Base-by-base conservation (phyloP, 108 stramenopile genomes). In the Cyclotella sp. region DNA sequence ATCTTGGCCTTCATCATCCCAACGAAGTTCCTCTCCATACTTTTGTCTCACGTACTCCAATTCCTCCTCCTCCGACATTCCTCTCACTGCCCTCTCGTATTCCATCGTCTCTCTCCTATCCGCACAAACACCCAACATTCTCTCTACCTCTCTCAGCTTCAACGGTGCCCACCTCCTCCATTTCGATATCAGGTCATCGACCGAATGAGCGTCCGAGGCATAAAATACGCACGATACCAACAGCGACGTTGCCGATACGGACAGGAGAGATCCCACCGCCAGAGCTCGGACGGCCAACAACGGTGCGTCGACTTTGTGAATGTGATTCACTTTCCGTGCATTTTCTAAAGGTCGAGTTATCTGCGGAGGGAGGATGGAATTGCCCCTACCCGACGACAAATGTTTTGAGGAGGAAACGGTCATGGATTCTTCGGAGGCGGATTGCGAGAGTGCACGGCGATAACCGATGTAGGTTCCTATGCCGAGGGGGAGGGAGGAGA, bases 21-120 rank as follows among this genome's bases (percentile, higher is more conserved):
- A 78, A 60, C 72, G 62, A 55, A 70, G 30, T 49, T 86, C 79
- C 26, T 75, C 74, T 28, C 87, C 72, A 53, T 90, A 88, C 62
- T 72, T 86, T 39, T 84, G 71, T 29, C 77, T 83, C 5, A 89
- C 65, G 61, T 90, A 92, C 7, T 88, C 75, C 68, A 84, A 57
- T 55, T 92, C 91, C 60, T 94, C 87, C 30, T 94, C 87, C 69
- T 88, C 89, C 14, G 89, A 80, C 93, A 94, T 94, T 15, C 78
- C 68, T 53, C 77, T 84, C 15, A 85, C 84, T 16, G 84, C 90
- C 11, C 73, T 46, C 52, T 82, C 81, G 30, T 82, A 82, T 63
- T 75, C 74, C 39, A 51, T 19, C n/a, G 34, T 69, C 16, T 68
- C 61, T 39, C 42, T 1, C 43, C 70, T 43, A 18, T 92, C 79